A percentile compares a stretch with the other conserved stretches of the same genome.
These are phyloP conservation scores for Pichia sp. DNA, from an alignment of 1,139 yeast species.

Conservation along the genomic window DNA sequence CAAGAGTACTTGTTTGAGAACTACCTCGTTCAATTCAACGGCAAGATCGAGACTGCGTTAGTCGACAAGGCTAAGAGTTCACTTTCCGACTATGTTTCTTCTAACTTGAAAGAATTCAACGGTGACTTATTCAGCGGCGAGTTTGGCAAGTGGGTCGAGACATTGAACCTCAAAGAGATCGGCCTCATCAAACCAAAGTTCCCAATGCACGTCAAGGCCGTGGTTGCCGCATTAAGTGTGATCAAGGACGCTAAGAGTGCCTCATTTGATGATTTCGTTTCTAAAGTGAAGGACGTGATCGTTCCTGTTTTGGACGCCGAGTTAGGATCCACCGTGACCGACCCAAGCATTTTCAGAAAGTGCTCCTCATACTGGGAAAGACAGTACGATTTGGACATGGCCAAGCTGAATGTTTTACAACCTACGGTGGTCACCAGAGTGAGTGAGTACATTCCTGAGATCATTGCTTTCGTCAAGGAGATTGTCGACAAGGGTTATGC, in stretches of 20 bases:
- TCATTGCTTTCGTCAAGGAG: constrained; percentile 70
- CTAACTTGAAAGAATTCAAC: constrained; percentile 53
- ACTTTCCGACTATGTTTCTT: constrained; percentile 48
- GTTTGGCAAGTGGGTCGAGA: constrained; percentile 51
- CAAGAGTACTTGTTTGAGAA: constrained; percentile 78
- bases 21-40: constrained; percentile 38
- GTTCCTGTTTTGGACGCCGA: constrained; percentile 71
- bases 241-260: constrained; percentile 30
- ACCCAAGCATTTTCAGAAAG: constrained; percentile 77
- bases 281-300: constrained; percentile 63
- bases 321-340: constrained; percentile 74
- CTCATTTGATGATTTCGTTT: constrained; percentile 43
- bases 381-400: constrained; percentile 85
- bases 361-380: constrained; percentile 91
- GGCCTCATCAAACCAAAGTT: constrained; percentile 70
- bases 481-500: constrained; percentile 83
- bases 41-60: constrained; percentile 39
- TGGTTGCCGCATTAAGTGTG: constrained; percentile 49
- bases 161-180: constrained; percentile 48
- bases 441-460: constrained; percentile 95
- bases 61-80: constrained; percentile 42
- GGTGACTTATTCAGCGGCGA: constrained; percentile 30
- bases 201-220: constrained; percentile 79
- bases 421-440: constrained; percentile 91
- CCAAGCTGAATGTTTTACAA: constrained; percentile 74